Evolutionary conservation across 371 early-diverging fungal species (phyloP).

Genomic region (Rhizopus arrhizus): DNA sequence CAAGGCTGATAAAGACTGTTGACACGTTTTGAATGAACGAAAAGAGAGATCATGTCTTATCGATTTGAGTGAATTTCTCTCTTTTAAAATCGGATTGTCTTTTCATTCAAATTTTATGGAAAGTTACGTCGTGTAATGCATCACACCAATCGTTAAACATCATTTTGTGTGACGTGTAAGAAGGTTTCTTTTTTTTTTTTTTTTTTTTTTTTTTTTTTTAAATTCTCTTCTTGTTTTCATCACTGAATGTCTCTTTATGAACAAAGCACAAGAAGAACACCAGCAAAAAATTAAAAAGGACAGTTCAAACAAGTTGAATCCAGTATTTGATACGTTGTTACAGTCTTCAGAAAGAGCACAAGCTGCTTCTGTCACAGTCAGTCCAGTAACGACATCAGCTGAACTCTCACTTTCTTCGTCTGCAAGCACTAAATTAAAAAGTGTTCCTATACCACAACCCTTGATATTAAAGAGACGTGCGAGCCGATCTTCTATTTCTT

Average conservation of each 20-base stretch:
- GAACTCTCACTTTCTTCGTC: constrained; percentile 21
- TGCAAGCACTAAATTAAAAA: constrained; percentile 28
- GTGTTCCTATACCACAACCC: constrained; percentile 50
- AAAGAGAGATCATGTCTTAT: too few species aligned
- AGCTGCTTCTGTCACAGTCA: constrained; percentile 24
- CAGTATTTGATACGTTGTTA: background rate
- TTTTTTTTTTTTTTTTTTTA: background rate
- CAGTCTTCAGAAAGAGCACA: constrained; percentile 16
- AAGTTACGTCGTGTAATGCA: background rate
- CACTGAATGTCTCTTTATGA: background rate
- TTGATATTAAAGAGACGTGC: constrained; percentile 40
- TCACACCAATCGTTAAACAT: background rate
- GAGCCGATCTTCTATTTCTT: constrained; percentile 39
- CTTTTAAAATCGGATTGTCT: too few species aligned
- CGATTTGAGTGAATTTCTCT: too few species aligned
- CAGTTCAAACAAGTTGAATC: background rate
- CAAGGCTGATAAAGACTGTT: too few species aligned
- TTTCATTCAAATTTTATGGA: too few species aligned
- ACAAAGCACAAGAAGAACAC: background rate
- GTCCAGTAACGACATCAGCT: constrained; percentile 26
- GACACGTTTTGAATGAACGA: too few species aligned
- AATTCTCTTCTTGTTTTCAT: background rate
- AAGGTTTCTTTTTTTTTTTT: background rate
- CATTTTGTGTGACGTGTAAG: background rate
- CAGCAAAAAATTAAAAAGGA: background rate